phyloP scores from a whole-genome alignment of 257 asterid genomes.

The Nicotiana benthamiana region DNA sequence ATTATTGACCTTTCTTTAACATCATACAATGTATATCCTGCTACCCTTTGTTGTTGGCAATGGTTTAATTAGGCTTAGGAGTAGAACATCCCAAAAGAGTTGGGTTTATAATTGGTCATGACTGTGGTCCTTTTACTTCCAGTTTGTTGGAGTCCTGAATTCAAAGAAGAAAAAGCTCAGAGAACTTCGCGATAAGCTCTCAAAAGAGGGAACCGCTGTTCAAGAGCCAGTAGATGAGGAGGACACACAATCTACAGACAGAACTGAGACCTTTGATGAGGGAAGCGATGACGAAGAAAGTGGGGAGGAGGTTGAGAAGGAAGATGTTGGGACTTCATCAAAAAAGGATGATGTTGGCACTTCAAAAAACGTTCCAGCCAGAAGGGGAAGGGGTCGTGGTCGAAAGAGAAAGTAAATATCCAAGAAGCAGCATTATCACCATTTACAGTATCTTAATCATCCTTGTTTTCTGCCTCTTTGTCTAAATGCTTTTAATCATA shows the following conservation, averaged over 20 bases:
- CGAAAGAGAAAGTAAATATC: slow-evolving; percentile 49
- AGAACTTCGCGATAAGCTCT: slow-evolving; percentile 64
- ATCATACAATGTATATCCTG: not conserved
- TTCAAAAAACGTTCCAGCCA: slow-evolving; percentile 34
- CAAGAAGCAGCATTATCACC: not conserved
- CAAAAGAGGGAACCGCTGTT: slow-evolving; percentile 27
- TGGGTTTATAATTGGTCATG: not conserved
- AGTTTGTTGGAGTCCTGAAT: slow-evolving; percentile 73
- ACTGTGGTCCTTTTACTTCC: slow-evolving; percentile 15
- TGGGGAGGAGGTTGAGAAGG: slow-evolving; percentile 33
- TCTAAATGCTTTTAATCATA: not conserved
- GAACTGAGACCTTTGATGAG: slow-evolving; percentile 59
- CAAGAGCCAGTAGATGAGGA: slow-evolving; percentile 39
- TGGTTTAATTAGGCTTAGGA: not conserved
- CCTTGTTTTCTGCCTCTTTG: not conserved
- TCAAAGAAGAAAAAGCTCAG: slow-evolving; percentile 88
- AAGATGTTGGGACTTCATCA: slow-evolving; percentile 25
- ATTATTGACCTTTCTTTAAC: not conserved
- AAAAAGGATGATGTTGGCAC: slow-evolving; percentile 13
- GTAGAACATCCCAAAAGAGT: not conserved
- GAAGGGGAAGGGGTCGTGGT: slow-evolving; percentile 51
- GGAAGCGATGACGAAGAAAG: slow-evolving; percentile 28
- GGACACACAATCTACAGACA: slow-evolving; percentile 53
- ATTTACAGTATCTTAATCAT: not conserved
- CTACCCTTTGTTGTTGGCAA: not conserved